These are phyloP conservation scores for Arabidopsis lyrata DNA, from an alignment of 441 rosid species.

Conservation along the genomic window DNA sequence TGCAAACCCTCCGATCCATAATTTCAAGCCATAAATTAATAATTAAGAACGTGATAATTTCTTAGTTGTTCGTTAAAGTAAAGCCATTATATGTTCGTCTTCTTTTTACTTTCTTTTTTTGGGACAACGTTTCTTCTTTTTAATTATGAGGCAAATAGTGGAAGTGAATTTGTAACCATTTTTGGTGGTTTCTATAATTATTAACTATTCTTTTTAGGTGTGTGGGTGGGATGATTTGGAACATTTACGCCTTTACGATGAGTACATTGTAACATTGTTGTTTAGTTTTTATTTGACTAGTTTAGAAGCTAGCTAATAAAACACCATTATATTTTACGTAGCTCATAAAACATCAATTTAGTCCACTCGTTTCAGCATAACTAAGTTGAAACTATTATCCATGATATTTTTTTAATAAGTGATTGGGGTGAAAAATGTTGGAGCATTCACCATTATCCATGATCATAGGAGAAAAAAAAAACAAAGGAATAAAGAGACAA, in stretches of 20 bases:
- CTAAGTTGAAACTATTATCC: not conserved
- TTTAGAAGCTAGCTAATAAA: not conserved
- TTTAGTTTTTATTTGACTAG: no score
- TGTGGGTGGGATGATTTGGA: slow-evolving; percentile 24
- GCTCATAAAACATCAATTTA: not conserved
- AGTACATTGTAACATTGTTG: not conserved
- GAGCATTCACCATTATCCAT: slow-evolving; percentile 29
- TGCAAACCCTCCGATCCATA: slow-evolving; percentile 31
- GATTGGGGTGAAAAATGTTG: not conserved
- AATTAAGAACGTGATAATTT: not conserved
- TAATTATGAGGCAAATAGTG: slow-evolving; percentile 28
- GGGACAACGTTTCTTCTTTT: slow-evolving; percentile 18
- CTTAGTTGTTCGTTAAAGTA: slow-evolving; percentile 29
- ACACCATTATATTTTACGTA: not conserved
- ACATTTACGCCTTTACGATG: slow-evolving; percentile 21
- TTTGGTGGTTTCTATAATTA: slow-evolving; percentile 34
- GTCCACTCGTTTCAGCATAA: not conserved
- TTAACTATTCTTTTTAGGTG: slow-evolving; percentile 25
- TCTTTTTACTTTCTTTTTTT: slow-evolving; percentile 12
- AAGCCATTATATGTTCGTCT: slow-evolving; percentile 10
- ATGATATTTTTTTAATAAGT: not conserved
- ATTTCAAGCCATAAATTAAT: slow-evolving; percentile 5
- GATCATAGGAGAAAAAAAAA: slow-evolving; percentile 4
- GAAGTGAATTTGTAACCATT: slow-evolving; percentile 19
- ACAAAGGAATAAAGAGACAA: not conserved